Evolutionary conservation across 2,329 filamentous ascomycete species (phyloP), one percentile per base, ranked within the genome.

Genomic region (Talaromyces sp.): DNA sequence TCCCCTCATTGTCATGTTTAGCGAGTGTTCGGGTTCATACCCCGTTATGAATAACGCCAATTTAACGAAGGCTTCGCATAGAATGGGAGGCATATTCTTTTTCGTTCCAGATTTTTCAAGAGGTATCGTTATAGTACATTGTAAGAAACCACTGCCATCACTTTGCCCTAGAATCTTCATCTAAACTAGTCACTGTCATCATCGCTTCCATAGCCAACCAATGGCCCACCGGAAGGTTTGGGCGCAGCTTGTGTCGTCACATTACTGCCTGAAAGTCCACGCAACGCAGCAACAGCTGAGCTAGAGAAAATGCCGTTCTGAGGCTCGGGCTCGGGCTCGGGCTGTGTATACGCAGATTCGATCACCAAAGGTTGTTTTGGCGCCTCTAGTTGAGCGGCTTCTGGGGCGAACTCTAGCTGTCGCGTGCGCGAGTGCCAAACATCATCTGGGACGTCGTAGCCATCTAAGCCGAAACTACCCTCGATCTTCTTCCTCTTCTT

Each of bases 401-500:
- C 61, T 51, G 76, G 77, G 55, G 85, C 80, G 62, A 88, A 79
- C 65, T 89, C 86, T 24, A 86, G 71, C 58, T 88, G 86, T 61
- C 85, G 83, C 32, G 92, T 90, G 42, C 89, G 82, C 0, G 91
- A 90, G 73, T 92, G 96, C 83, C 95, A 96, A 22, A 99, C 86
- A 57, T 94, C 88, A 69, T 99, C 94, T 0, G 93, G 92, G 1
- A 92, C 92, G 66, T 97, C 90, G 70, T 97, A 97, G 1, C 92
- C 93, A 49, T 93, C 83, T 41, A 99, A 73, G 0, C 92, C 93
- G 68, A 96, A 97, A 19, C 84, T 87, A 45, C 91, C 91, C 71
- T 97, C 91, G 22, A 96, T 86, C 75, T 90, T 95, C 72, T 93
- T 85, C 65, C 92, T 82, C 77, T 97, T 97, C 68, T 86, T 83